Base-by-base conservation (phyloP, 2,329 filamentous ascomycete species). In the Aspergillus jensenii region DNA sequence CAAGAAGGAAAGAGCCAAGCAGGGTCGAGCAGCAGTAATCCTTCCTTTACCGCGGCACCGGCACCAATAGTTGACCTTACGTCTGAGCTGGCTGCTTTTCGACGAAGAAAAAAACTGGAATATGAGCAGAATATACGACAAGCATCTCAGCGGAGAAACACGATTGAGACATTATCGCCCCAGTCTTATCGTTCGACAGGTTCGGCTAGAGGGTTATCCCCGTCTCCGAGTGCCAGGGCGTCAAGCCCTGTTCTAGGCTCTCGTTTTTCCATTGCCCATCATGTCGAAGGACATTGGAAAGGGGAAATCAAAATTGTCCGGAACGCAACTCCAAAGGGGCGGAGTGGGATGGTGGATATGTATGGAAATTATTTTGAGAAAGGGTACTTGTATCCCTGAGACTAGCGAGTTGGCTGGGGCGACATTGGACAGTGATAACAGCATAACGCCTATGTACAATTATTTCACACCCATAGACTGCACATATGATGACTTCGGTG, bases 231-330 rank as follows among this genome's bases (percentile, higher is more conserved):
- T 23, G 17, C 59, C 1, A 56, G 35, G 4, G 41, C 59, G 3
- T 21, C 50, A 35, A 47, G 60, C 7, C 48, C 62, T 15, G 43
- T 52, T 23, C 58, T 65, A 19, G 56, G 63, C 19, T 61, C 65
- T 33, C 72, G 62, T 19, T 48, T 64, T 39, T 59, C 69, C 7
- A 65, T 76, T 50, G 66, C 72, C 3, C 67, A 71, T n/a, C 75
- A 74, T 60, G 77, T 85, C 0, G 81, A 84, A 56, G 84, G 84
- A 0, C 79, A 84, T 61, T 87, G 85, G 85, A 78, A 81, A 31
- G 85, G 85, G 6, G 76, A 84, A 35, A 79, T 87, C 23, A 82
- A 82, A 53, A 77, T 87, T 31, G 73, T 87, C n/a, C 74, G 83
- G 37, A 77, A 78, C 61, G 64, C 74, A 15, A 68, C 70, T 12